phyloP scores from a whole-genome alignment of 768 basidiomycete species.

The Brasilioporus rufonigricans region DNA sequence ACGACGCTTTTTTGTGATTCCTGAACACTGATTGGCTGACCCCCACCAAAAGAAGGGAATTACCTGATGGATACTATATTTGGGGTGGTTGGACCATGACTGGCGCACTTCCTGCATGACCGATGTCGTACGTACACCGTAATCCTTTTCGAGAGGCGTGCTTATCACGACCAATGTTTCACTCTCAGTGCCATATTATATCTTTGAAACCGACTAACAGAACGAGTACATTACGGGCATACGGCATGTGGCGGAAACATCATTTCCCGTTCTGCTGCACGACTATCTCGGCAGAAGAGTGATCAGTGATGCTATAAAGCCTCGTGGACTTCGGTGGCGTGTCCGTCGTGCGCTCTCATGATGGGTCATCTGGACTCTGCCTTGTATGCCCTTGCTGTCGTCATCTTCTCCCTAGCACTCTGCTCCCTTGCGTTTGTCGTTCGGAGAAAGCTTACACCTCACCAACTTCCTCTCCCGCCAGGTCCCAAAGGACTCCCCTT shows the following conservation, averaged over 20 bases:
- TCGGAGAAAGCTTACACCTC: conserved; percentile 10
- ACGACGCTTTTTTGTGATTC: no score
- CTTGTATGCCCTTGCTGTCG: background rate
- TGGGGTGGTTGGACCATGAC: no score
- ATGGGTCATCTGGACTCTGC: conserved; percentile 4
- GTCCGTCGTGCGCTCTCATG: background rate
- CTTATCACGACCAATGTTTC: conserved; percentile 1
- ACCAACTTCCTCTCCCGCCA: conserved; percentile 25
- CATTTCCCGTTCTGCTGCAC: background rate
- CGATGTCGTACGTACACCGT: background rate
- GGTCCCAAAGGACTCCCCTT: conserved; percentile 30
- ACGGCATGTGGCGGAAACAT: background rate
- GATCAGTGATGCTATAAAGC: conserved; percentile 9
- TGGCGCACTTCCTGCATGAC: no score
- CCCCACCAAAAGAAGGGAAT: no score
- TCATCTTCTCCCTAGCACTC: background rate
- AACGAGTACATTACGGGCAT: background rate
- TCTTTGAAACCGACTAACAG: conserved; percentile 5
- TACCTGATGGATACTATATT: no score
- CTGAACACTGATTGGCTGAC: no score
- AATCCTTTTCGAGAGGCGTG: background rate
- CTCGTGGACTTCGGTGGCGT: background rate
- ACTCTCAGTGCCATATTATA: background rate
- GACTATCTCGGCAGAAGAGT: background rate
- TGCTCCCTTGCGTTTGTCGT: background rate